Conservation (phyloP, 1,284 basidiomycete species). For the Cutaneotrichosporon curvatum region DNA sequence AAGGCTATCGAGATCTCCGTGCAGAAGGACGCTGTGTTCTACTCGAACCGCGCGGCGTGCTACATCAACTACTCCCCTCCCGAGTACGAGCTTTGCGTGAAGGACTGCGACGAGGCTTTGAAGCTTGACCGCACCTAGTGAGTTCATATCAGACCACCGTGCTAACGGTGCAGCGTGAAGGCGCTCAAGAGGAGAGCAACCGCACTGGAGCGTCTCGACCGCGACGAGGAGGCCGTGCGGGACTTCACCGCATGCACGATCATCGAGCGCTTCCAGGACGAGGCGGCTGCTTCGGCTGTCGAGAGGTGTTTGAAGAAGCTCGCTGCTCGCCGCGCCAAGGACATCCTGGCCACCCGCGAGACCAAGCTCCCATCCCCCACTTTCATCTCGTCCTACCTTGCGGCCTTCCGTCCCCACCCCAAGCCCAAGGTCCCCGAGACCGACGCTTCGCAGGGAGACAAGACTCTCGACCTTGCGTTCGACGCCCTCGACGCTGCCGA, state of each 20-base stretch:
- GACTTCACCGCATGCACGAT: constrained; percentile 96
- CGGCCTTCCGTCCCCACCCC: constrained; percentile 81
- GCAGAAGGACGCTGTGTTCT: constrained; percentile 87
- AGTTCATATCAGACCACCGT: constrained; percentile 4
- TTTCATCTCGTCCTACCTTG: constrained; percentile 93
- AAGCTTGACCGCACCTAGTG: constrained; percentile 71
- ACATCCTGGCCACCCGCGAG: constrained; percentile 63
- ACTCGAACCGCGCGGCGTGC: constrained; percentile 95
- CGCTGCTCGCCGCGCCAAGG: constrained; percentile 62
- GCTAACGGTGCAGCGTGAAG: constrained; percentile 57
- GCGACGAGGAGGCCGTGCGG: constrained; percentile 67
- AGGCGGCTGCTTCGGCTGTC: constrained; percentile 68
- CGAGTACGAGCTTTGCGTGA: constrained; percentile 74
- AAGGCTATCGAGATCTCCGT: constrained; percentile 81
- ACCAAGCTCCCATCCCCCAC: constrained; percentile 81
- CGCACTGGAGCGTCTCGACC: constrained; percentile 72
- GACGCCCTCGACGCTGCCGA: constrained; percentile 81
- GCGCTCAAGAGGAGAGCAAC: constrained; percentile 87
- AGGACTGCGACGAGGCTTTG: constrained; percentile 85
- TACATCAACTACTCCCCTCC: constrained; percentile 87
- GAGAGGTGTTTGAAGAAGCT: constrained; percentile 88
- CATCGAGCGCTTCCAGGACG: constrained; percentile 85
- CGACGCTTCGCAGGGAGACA: constrained; percentile 64
- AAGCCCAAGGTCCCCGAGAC: constrained; percentile 68
- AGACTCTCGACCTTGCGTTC: constrained; percentile 71